Base-by-base conservation (phyloP, 768 basidiomycete genomes). In the Rhodotorula paludigena region DNA sequence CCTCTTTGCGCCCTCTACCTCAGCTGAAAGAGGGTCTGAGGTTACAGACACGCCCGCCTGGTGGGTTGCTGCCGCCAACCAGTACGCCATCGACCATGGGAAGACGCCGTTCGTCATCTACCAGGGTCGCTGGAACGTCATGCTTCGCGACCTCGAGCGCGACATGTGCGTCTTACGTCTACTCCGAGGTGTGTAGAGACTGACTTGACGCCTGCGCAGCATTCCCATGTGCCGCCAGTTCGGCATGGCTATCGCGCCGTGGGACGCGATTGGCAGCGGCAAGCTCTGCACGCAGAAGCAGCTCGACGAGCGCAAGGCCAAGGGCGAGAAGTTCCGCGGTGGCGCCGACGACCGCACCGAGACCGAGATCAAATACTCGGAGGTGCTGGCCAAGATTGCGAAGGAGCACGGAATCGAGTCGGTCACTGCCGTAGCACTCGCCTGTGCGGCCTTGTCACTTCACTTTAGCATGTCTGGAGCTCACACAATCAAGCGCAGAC, bases 91-190 rank as follows among this genome's bases (percentile, higher is more conserved):
- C 1, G 77, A 79, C 38, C 81, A 84, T 49, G 83, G 79, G 0
- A 75, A 82, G 58, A 81, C 82, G 0, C 84, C 82, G 5, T 86
- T 85, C 73, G 78, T 79, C 33, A 78, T 85, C 36, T 85, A 85
- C 74, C 84, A 83, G 77, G 84, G 82, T 6, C 45, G 57, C n/a
- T 80, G 77, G 82, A 81, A 78, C 70, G 75, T 82, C 25, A 75
- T 82, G 64, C 69, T 79, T 9, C 80, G 84, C 45, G 81, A 81
- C 35, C 78, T 84, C 52, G 84, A 85, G 74, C 79, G 84, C 14
- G 84, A 85, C 2, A 82, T 85, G 56, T 38, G 38, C 32, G 44
- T 14, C 23, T 28, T 53, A n/a, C 32, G 10, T 36, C 33, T 51
- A n/a, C n/a, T n/a, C n/a, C n/a, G n/a, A n/a, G n/a, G n/a, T n/a